Conservation (phyloP, 495 filamentous ascomycete genomes). For the Lasiosphaeria miniovina region DNA sequence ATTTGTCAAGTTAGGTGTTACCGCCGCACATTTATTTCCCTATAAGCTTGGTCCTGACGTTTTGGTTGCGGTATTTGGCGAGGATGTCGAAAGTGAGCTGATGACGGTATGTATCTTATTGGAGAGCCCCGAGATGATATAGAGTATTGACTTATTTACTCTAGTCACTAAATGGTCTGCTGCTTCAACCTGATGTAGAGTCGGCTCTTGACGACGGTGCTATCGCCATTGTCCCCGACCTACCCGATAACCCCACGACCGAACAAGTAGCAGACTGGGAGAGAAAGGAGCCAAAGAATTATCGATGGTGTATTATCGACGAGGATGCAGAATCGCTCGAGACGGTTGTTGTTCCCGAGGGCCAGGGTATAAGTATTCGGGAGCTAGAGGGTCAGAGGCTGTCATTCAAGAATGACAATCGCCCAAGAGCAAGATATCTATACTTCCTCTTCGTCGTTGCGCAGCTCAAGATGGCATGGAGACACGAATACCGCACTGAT, state of each 20-base stretch:
- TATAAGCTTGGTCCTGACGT: slow-evolving; percentile 17
- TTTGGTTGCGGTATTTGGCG: slow-evolving; percentile 20
- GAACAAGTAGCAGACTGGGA: slow-evolving; percentile 7
- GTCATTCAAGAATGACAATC: too few species aligned
- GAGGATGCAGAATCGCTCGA: slow-evolving; percentile 5
- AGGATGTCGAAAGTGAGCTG: slow-evolving; percentile 16
- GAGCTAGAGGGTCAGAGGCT: too few species aligned
- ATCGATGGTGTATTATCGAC: slow-evolving; percentile 13
- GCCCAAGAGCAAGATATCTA: too few species aligned
- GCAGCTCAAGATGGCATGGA: too few species aligned
- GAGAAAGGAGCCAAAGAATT: slow-evolving; percentile 6
- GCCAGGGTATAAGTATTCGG: too few species aligned
- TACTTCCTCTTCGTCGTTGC: too few species aligned
- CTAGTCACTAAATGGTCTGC: slow-evolving; percentile 18
- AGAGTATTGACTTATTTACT: slow-evolving; percentile 2
- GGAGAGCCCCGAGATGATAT: background rate
- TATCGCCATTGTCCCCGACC: slow-evolving; percentile 23
- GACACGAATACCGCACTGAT: too few species aligned
- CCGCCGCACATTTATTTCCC: slow-evolving; percentile 23
- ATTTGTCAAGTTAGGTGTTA: background rate
- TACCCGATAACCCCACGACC: slow-evolving; percentile 12
- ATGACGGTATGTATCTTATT: slow-evolving; percentile 13
- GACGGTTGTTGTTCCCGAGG: background rate
- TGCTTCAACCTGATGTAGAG: slow-evolving; percentile 16
- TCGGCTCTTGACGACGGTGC: slow-evolving; percentile 20